phyloP scores from a whole-genome alignment of 371 early-diverging fungal species.

The Syncephalastrum contaminatum region DNA sequence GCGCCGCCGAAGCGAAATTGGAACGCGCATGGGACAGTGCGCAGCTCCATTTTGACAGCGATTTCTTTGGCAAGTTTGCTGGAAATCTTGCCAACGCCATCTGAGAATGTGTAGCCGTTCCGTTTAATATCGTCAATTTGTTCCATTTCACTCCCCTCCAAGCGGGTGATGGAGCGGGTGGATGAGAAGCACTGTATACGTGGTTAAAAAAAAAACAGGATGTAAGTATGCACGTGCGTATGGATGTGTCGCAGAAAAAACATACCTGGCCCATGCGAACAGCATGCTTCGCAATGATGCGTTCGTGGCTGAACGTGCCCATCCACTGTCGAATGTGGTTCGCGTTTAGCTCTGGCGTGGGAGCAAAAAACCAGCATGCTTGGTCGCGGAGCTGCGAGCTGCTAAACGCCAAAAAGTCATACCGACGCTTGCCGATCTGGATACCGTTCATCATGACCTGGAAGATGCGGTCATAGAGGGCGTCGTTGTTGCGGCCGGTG shows the following conservation, averaged over 20 bases:
- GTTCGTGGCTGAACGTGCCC: conserved; percentile 71
- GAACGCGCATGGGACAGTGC: conserved; percentile 64
- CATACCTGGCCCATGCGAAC: conserved; percentile 71
- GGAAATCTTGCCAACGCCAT: conserved; percentile 83
- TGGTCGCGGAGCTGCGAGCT: conserved; percentile 69
- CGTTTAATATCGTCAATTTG: conserved; percentile 57
- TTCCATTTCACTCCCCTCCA: conserved; percentile 34
- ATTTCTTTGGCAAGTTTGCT: conserved; percentile 52
- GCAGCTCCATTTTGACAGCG: conserved; percentile 48
- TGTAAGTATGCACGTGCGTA: not conserved
- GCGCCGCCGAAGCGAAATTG: conserved; percentile 83
- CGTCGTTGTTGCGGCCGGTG: conserved; percentile 23
- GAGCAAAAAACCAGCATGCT: conserved; percentile 74
- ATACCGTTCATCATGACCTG: conserved; percentile 56
- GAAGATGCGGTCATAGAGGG: conserved; percentile 53
- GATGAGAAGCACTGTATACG: conserved; percentile 60
- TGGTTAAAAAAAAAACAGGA: not conserved
- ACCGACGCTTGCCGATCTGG: conserved; percentile 54
- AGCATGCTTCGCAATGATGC: conserved; percentile 71
- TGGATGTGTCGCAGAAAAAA: not conserved
- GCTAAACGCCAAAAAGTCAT: conserved; percentile 73
- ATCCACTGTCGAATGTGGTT: conserved; percentile 67
- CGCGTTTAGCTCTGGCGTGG: conserved; percentile 37
- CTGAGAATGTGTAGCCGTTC: conserved; percentile 69
- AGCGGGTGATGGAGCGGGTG: conserved; percentile 49